These are phyloP conservation scores for Scleromitrula shiraiana DNA, from an alignment of 2,329 filamentous ascomycete genomes.

Conservation along the genomic window DNA sequence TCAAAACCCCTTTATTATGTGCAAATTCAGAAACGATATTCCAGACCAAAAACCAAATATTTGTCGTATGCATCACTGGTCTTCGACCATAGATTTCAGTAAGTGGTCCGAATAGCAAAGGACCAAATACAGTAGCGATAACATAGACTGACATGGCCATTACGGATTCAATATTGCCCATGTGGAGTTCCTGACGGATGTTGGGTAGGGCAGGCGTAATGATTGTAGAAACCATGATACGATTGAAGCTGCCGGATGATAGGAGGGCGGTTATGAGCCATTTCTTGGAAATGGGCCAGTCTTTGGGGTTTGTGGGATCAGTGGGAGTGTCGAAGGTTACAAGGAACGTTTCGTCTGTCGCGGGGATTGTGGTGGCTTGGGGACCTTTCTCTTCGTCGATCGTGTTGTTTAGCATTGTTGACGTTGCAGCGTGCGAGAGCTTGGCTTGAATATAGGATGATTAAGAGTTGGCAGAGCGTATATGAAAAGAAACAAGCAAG, in stretches of 20 bases:
- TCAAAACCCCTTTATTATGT: conserved; percentile 43
- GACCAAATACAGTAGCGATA: conserved; percentile 39
- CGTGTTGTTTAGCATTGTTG: not conserved
- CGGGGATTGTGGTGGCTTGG: no score
- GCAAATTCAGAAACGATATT: conserved; percentile 47
- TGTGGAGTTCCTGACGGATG: conserved; percentile 46
- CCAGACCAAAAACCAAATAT: conserved; percentile 46
- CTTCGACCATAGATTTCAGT: conserved; percentile 54
- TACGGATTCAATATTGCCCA: conserved; percentile 40
- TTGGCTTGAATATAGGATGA: not conserved
- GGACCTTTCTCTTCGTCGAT: conserved; percentile 1
- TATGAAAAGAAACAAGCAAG: not conserved
- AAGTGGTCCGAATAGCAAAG: conserved; percentile 53
- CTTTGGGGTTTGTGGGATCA: conserved; percentile 38
- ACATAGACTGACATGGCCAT: conserved; percentile 39
- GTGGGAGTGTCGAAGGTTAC: conserved; percentile 13
- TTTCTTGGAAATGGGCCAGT: conserved; percentile 34
- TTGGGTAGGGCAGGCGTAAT: conserved; percentile 42
- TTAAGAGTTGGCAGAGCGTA: not conserved
- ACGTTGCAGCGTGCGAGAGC: not conserved
- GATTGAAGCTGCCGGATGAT: conserved; percentile 42
- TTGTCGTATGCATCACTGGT: conserved; percentile 48
- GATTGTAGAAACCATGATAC: conserved; percentile 45
- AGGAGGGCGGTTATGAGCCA: conserved; percentile 41
- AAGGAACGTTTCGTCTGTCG: conserved; percentile 12